Conservation (phyloP, 2,329 filamentous ascomycete species). For the Stagonosporopsis chrysanthemi region DNA sequence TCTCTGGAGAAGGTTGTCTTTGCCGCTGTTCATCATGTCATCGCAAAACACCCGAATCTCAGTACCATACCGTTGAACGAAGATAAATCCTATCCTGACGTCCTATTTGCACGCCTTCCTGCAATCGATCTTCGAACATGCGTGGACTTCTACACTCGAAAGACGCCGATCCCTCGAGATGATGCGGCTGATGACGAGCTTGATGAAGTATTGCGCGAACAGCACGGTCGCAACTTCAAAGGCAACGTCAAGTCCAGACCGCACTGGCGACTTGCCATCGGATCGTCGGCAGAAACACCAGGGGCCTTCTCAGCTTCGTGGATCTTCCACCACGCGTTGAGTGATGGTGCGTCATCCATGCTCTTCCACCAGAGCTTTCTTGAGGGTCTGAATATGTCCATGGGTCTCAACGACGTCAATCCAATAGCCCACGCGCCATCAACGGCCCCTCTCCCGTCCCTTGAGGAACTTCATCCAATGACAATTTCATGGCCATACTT, state of each 20-base stretch:
- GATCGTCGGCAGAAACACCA: conserved; percentile 3
- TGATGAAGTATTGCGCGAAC: conserved; percentile 49
- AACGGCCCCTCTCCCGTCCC: conserved; percentile 47
- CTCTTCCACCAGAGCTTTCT: conserved; percentile 56
- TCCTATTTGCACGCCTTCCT: conserved; percentile 56
- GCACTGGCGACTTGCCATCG: conserved; percentile 56
- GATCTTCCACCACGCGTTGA: conserved; percentile 58
- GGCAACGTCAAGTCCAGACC: conserved; percentile 39
- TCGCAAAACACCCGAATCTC: conserved; percentile 53
- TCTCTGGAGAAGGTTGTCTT: conserved; percentile 1
- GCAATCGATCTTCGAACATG: conserved; percentile 51
- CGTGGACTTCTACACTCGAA: conserved; percentile 43
- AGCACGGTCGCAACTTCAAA: conserved; percentile 54
- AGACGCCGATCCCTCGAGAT: conserved; percentile 20
- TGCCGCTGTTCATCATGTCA: conserved; percentile 45
- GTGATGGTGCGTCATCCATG: conserved; percentile 56
- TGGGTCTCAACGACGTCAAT: neutral
- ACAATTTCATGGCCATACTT: conserved; percentile 49
- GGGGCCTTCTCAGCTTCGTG: conserved; percentile 54
- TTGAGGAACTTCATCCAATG: conserved; percentile 53
- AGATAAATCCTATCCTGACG: conserved; percentile 44
- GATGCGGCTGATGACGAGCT: conserved; percentile 51
- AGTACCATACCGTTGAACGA: conserved; percentile 54
- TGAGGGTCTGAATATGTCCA: conserved; percentile 37
- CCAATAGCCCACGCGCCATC: conserved; percentile 23